These are phyloP conservation scores for Auriscalpium microsporum DNA, from an alignment of 768 basidiomycete species.

Conservation along the genomic window DNA sequence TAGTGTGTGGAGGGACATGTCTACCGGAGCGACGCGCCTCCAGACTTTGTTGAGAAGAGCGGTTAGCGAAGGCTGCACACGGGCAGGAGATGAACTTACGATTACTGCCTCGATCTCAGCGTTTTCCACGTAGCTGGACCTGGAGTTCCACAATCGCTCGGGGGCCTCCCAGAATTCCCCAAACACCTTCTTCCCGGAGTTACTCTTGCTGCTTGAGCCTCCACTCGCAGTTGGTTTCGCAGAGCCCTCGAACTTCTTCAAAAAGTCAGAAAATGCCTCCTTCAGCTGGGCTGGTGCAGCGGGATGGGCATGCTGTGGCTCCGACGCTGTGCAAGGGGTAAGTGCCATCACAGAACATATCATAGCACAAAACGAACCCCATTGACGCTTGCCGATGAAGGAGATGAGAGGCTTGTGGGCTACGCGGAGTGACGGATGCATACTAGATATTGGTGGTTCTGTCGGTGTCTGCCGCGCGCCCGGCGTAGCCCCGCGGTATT, in stretches of 20 bases:
- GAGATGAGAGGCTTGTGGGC: slow-evolving; percentile 19
- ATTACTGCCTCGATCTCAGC: slow-evolving; percentile 58
- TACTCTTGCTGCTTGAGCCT: background rate
- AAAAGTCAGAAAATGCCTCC: slow-evolving; percentile 38
- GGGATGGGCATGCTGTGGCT: slow-evolving; percentile 49
- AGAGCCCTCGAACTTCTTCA: slow-evolving; percentile 27
- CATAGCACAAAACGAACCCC: slow-evolving; percentile 2
- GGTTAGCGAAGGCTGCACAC: background rate
- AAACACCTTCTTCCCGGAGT: slow-evolving; percentile 16
- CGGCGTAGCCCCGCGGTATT: background rate
- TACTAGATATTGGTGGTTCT: background rate
- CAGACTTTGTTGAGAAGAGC: slow-evolving; percentile 37
- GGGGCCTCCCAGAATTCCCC: slow-evolving; percentile 66
- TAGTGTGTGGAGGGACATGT: background rate
- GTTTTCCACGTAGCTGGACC: slow-evolving; percentile 39
- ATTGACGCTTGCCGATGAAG: slow-evolving; percentile 18
- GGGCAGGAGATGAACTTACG: slow-evolving; percentile 30
- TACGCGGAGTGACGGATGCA: slow-evolving; percentile 11
- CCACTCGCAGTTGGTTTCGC: background rate
- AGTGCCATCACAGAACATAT: background rate
- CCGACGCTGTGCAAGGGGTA: slow-evolving; percentile 20
- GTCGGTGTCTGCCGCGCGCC: no score
- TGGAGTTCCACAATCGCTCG: slow-evolving; percentile 45
- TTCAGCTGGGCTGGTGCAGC: slow-evolving; percentile 57
- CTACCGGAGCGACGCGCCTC: slow-evolving; percentile 48